phyloP scores from a whole-genome alignment of 495 filamentous ascomycete species.

The Niebla homalea region DNA sequence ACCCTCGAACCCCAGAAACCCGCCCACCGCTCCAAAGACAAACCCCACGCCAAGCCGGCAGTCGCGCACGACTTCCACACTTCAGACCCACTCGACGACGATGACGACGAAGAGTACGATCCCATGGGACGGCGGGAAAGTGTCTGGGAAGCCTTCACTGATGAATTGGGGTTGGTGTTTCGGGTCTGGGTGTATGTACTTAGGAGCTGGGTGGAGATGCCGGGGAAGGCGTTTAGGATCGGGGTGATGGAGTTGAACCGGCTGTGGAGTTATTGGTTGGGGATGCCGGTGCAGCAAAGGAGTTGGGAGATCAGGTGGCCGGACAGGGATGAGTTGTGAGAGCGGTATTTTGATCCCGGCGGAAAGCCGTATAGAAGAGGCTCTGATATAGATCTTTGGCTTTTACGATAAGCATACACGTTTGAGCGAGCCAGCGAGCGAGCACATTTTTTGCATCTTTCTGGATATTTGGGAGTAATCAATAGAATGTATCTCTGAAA shows the following conservation, averaged over 20 bases:
- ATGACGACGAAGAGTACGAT: conserved; percentile 25
- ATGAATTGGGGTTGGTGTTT: conserved; percentile 50
- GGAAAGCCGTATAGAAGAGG: not conserved
- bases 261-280: conserved; percentile 66
- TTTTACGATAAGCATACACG: too few relatives aligned
- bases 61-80: conserved; percentile 14
- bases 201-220: conserved; percentile 54
- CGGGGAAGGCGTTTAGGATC: conserved; percentile 54
- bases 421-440: too few relatives aligned
- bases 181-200: conserved; percentile 52
- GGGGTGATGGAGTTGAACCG: conserved; percentile 43
- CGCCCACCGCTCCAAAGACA: conserved; percentile 11
- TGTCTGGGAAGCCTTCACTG: conserved; percentile 42
- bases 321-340: conserved; percentile 46
- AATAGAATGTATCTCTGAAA: too few relatives aligned
- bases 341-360: not conserved
- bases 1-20: conserved; percentile 15
- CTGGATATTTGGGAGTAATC: too few relatives aligned
- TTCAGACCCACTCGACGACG: conserved; percentile 26
- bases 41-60: conserved; percentile 9
- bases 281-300: conserved; percentile 56
- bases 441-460: too few relatives aligned
- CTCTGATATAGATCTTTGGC: too few relatives aligned
- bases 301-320: conserved; percentile 49
- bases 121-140: conserved; percentile 15